These are phyloP conservation scores for Candida taoyuanica DNA, from an alignment of 805 yeast species.

Conservation along the genomic window DNA sequence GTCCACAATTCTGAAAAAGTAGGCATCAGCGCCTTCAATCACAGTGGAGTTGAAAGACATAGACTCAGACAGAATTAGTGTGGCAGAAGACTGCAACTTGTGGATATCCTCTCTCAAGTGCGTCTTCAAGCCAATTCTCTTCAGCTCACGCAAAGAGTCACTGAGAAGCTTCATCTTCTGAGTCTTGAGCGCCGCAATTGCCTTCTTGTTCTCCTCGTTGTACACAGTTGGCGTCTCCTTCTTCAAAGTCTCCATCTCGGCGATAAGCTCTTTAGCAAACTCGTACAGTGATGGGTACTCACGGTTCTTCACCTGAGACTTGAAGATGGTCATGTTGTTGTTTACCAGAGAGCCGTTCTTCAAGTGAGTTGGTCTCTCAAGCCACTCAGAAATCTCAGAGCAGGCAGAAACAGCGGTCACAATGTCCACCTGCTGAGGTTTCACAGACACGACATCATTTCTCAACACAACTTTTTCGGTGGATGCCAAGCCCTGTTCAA, in stretches of 20 bases:
- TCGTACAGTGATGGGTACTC: conserved; percentile 46
- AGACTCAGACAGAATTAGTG: conserved; percentile 53
- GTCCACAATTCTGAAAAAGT: conserved; percentile 70
- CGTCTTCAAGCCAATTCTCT: conserved; percentile 70
- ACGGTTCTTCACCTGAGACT: conserved; percentile 30
- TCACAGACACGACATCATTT: conserved; percentile 8
- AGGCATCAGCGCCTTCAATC: conserved; percentile 43
- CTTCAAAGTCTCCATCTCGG: conserved; percentile 57
- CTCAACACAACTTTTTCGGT: conserved; percentile 14
- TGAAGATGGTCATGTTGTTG: conserved; percentile 51
- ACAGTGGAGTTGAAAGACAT: conserved; percentile 37
- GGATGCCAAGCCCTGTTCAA: conserved; percentile 56
- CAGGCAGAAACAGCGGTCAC: conserved; percentile 8
- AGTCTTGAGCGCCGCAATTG: conserved; percentile 65
- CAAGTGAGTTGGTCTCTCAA: conserved; percentile 51
- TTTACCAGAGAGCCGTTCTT: conserved; percentile 46
- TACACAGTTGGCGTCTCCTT: conserved; percentile 71
- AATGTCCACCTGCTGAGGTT: conserved; percentile 10
- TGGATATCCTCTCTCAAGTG: conserved; percentile 63
- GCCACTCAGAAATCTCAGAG: conserved; percentile 43
- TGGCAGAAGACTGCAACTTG: conserved; percentile 56
- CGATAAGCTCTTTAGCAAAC: conserved; percentile 49
- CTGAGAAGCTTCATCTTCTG: conserved; percentile 78
- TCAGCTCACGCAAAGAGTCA: conserved; percentile 69
- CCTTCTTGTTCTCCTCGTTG: conserved; percentile 72